Base-by-base conservation (phyloP, 179 eudicot species). In the Silene coronaria region DNA sequence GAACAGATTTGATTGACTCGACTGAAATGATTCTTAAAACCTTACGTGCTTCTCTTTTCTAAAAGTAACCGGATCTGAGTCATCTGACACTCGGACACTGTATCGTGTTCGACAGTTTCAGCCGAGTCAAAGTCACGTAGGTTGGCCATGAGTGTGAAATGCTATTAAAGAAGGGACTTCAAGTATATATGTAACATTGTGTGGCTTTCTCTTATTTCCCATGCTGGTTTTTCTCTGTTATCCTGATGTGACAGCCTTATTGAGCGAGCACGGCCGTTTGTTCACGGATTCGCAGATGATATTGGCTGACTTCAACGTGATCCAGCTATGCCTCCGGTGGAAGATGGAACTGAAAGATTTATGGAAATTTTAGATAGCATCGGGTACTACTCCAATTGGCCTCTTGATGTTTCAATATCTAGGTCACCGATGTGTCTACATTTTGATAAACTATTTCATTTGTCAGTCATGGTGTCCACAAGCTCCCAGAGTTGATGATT, bases 261-360 rank as follows among this genome's bases (percentile, higher is more conserved):
- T 73, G 93, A 92, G 75, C 84, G 85, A 26, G 99, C 89, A 53
- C 82, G 89, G 77, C 89, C 77, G 83, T 92, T 97, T 28, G 93
- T 93, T 78, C 92, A 87, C 67, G 99, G 99, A 38, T 95, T 97
- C 28, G 90, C 97, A 68, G 91, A 95, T 86, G 99, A 95, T 81
- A 93, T 95, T 75, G 99, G 99, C 21, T 95, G 99, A 97, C 87
- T 95, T 71, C 95, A 93, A 79, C 84, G 80, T 67, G 93, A 84
- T 83, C 86, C 93, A 60, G 85, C 84, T 75, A 82, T 89, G 92
- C 97, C 91, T 77, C 88, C 96, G 24, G 93, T 89, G 72, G 96
- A 91, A 80, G 96, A 93, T 85, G 96, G 96, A 72, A 95, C 99
- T 45, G 91, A 82, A 80, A 87, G 97, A 78, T 95, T 92, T 80